These are phyloP conservation scores for Kalanchoe fedtschenkoi DNA, from an alignment of 164 flowering plant species.

Conservation along the genomic window DNA sequence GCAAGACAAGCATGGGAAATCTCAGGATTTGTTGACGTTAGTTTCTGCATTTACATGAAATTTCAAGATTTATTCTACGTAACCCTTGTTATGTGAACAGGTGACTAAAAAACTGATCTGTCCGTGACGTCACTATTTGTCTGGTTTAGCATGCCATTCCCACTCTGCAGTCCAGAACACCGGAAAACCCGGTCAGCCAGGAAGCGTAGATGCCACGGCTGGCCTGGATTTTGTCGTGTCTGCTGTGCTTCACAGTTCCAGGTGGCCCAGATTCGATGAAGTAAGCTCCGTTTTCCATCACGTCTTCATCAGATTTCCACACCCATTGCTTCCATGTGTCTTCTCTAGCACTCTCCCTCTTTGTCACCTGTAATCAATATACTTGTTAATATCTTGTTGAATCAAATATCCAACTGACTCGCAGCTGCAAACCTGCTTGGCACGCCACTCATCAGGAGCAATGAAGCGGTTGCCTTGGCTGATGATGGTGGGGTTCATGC, in stretches of 20 bases:
- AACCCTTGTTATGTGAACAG: no score
- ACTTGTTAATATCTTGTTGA: background rate
- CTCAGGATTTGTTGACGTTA: no score
- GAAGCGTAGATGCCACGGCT: background rate
- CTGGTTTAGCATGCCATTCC: background rate
- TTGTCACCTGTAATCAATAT: slow-evolving; percentile 1
- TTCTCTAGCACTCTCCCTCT: background rate
- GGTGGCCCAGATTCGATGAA: background rate
- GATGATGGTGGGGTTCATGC: slow-evolving; percentile 3
- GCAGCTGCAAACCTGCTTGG: background rate
- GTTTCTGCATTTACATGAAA: no score
- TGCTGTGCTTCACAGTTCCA: background rate
- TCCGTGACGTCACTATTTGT: background rate
- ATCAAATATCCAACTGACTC: background rate
- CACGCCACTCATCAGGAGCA: background rate
- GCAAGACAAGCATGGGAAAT: no score
- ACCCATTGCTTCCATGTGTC: slow-evolving; percentile 5
- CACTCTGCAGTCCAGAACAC: background rate
- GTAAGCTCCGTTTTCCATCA: slow-evolving; percentile 1
- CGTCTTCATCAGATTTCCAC: background rate
- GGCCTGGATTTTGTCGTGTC: slow-evolving; percentile 1
- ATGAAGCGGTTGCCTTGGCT: slow-evolving; percentile 6
- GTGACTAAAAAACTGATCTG: no score
- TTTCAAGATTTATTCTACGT: no score
- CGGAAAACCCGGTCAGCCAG: background rate